phyloP scores from a whole-genome alignment of 306 rosid species.

The Vachellia pachyceras region DNA sequence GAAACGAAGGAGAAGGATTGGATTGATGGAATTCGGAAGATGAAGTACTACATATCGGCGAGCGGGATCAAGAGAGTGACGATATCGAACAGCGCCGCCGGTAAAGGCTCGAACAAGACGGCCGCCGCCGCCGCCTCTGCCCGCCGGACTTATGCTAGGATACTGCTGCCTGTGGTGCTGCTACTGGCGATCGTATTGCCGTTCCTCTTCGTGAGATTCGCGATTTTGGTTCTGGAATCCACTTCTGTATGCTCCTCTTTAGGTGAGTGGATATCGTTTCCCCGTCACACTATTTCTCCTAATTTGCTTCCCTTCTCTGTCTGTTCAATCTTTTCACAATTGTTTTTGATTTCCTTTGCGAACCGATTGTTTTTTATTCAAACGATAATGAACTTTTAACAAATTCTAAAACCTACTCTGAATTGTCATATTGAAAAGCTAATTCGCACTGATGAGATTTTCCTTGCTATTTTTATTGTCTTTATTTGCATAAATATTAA shows the following conservation, averaged over 20 bases:
- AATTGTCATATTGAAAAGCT: background rate
- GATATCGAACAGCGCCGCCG: conserved; percentile 48
- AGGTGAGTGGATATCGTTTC: conserved; percentile 46
- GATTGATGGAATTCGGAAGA: conserved; percentile 50
- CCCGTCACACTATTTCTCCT: background rate
- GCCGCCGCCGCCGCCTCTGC: conserved; percentile 26
- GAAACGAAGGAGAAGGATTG: background rate
- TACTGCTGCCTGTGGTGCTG: conserved; percentile 50
- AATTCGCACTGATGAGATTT: background rate
- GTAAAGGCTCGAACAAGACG: conserved; percentile 44
- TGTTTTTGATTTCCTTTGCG: background rate
- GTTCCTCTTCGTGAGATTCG: conserved; percentile 59
- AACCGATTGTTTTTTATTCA: background rate
- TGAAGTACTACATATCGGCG: conserved; percentile 80
- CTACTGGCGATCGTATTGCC: conserved; percentile 59
- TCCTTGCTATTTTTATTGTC: background rate
- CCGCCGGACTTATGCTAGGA: conserved; percentile 63
- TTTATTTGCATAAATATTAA: background rate
- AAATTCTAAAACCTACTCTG: background rate
- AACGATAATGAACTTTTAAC: background rate
- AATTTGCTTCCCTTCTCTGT: background rate
- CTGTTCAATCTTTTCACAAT: background rate
- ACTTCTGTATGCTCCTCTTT: conserved; percentile 61
- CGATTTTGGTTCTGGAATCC: conserved; percentile 72
- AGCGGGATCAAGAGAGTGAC: conserved; percentile 67